Conservation (phyloP, 2,329 filamentous ascomycete genomes). For the Cladosporium oxysporum region DNA sequence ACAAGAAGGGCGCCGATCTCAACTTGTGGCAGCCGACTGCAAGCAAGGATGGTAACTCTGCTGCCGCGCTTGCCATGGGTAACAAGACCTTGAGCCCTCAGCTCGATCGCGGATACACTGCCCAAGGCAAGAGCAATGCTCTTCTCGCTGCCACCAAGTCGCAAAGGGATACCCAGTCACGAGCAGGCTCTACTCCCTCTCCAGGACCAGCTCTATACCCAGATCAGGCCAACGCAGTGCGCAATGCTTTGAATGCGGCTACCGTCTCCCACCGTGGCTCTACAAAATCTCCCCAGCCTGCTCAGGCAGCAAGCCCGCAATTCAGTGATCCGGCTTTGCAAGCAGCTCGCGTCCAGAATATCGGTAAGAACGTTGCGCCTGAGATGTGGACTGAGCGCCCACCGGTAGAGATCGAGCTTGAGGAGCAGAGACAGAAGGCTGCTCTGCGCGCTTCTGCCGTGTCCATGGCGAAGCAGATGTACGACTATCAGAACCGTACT, state of each 20-base stretch:
- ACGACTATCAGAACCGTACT: slow-evolving; percentile 58
- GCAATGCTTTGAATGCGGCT: slow-evolving; percentile 73
- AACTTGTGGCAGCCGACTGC: slow-evolving; percentile 55
- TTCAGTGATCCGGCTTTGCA: slow-evolving; percentile 54
- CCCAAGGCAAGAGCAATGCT: slow-evolving; percentile 63
- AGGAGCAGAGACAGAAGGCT: slow-evolving; percentile 72
- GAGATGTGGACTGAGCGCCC: slow-evolving; percentile 79
- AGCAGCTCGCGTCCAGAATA: slow-evolving; percentile 63
- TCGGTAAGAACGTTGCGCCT: slow-evolving; percentile 67
- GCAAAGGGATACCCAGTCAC: slow-evolving; percentile 62
- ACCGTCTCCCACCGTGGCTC: slow-evolving; percentile 63
- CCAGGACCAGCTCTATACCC: slow-evolving; percentile 49
- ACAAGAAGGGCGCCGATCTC: slow-evolving; percentile 54
- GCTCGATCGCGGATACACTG: slow-evolving; percentile 49
- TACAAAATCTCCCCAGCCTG: slow-evolving; percentile 17
- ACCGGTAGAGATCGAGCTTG: slow-evolving; percentile 68
- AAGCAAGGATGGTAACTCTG: slow-evolving; percentile 62
- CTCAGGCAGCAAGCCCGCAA: slow-evolving; percentile 42
- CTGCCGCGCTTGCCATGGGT: slow-evolving; percentile 68
- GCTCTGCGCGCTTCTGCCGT: slow-evolving; percentile 79
- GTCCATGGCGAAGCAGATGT: slow-evolving; percentile 89
- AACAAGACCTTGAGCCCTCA: slow-evolving; percentile 51
- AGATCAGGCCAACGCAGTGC: slow-evolving; percentile 60
- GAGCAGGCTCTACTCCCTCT: slow-evolving; percentile 62
- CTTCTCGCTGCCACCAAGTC: slow-evolving; percentile 75